These are phyloP conservation scores for Mycothermus thermophilus DNA, from an alignment of 495 filamentous ascomycete species.

Conservation along the genomic window DNA sequence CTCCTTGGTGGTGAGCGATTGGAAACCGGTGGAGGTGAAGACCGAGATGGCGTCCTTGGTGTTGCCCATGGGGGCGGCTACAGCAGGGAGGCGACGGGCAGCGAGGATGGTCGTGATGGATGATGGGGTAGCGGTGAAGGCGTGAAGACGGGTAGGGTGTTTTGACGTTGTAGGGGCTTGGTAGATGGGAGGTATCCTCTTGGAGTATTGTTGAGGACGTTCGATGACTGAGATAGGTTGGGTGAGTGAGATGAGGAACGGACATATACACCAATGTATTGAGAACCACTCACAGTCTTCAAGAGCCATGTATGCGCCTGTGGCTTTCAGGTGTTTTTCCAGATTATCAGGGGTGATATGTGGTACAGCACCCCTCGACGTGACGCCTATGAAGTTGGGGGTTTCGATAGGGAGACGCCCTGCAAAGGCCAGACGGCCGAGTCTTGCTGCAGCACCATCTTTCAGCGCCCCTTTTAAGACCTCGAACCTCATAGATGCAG, in stretches of 20 bases:
- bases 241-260: conserved; percentile 6
- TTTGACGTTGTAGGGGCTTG: conserved; percentile 20
- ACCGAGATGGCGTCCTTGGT: conserved; percentile 58
- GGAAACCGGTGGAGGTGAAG: conserved; percentile 73
- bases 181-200: conserved; percentile 28
- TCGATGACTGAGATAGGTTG: conserved; percentile 55
- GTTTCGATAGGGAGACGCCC: conserved; percentile 54
- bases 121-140: conserved; percentile 51
- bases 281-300: conserved; percentile 82
- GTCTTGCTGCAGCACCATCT: conserved; percentile 28
- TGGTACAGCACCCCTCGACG: conserved; percentile 70
- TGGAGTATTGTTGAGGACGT: conserved; percentile 36
- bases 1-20: conserved; percentile 47
- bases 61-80: conserved; percentile 59
- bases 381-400: conserved; percentile 64
- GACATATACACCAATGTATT: background rate
- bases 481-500: conserved; percentile 25
- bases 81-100: conserved; percentile 61
- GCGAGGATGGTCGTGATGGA: conserved; percentile 55
- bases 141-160: conserved; percentile 44
- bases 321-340: conserved; percentile 45
- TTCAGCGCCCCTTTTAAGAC: conserved; percentile 22
- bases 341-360: conserved; percentile 82
- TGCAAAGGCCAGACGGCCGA: conserved; percentile 49
- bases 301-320: conserved; percentile 63